Percentiles rank a stretch among this genome's conserved stretches.
Evolutionary conservation across 441 rosid genomes (phyloP).

Genomic region (Biscutella laevigata): DNA sequence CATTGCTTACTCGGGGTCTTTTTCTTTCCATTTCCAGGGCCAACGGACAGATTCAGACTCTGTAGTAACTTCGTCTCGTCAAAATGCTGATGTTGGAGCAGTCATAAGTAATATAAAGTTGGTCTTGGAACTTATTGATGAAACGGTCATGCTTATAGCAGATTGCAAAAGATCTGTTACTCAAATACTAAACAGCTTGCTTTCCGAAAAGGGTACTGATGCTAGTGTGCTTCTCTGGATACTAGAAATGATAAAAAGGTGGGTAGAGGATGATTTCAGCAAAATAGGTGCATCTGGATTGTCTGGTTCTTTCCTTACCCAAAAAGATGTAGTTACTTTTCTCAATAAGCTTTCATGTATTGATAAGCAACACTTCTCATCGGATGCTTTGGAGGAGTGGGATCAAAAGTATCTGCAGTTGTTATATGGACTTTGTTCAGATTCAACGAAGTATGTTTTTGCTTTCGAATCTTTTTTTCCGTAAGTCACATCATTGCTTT

Average conservation of each 20-base stretch:
- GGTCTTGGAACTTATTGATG: constrained; percentile 77
- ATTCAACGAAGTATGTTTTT: constrained; percentile 64
- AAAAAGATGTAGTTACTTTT: constrained; percentile 76
- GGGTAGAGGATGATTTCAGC: constrained; percentile 82
- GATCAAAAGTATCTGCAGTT: constrained; percentile 88
- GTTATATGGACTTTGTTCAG: constrained; percentile 83
- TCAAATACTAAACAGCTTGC: constrained; percentile 71
- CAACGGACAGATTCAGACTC: constrained; percentile 85
- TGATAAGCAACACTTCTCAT: constrained; percentile 73
- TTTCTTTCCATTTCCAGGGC: constrained; percentile 40
- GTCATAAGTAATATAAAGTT: constrained; percentile 77
- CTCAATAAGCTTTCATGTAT: constrained; percentile 93
- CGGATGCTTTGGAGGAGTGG: constrained; percentile 82
- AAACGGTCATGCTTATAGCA: constrained; percentile 75
- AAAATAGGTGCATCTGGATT: constrained; percentile 51
- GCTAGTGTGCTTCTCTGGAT: constrained; percentile 88
- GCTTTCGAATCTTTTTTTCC: neutral
- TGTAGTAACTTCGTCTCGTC: constrained; percentile 84
- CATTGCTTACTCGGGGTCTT: constrained; percentile 17
- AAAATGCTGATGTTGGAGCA: constrained; percentile 78
- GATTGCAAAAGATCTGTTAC: constrained; percentile 85
- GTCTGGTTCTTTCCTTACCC: constrained; percentile 52
- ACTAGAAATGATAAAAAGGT: constrained; percentile 82
- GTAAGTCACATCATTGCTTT: neutral
- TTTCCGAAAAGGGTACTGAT: constrained; percentile 94